Evolutionary conservation across 179 eudicot genomes (phyloP), one percentile per base, ranked within the genome.

Genomic region (Actinidia arguta): DNA sequence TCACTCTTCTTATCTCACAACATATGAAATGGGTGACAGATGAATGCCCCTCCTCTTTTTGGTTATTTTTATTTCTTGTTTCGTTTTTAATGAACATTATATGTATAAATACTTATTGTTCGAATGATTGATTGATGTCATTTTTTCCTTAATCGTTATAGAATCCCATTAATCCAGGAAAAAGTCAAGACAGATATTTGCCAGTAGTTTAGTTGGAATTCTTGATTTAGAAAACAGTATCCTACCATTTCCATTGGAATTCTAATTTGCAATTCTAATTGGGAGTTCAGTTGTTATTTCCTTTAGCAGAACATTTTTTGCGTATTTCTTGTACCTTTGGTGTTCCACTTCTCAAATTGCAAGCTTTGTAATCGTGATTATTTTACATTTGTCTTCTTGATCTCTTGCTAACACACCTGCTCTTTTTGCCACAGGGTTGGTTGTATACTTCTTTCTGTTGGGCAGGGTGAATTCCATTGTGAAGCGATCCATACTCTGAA

Each of bases 391-490:
- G 24, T 64, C n/a, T 67, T 72, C 55, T 8, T 50, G 76, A 13
- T 48, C 44, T 69, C 75, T 24, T 47, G 20, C n/a, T 64, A 27
- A 76, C 42, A 56, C 27, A 10, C 73, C 25, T 16, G 54, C 31
- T 47, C 12, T 36, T 42, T 81, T 61, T 27, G 52, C 50, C 64
- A 31, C 96, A 96, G 99, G 85, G 87, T 87, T 54, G 99, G 99
- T 39, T 92, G 96, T 79, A 90, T 93, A 64, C 89, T 96, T 83
- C 86, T 95, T 70, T 86, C 92, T 14, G 92, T 95, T 24, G 99
- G 98, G 42, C 96, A 93, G 79, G 88, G 81, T 80, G 74, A 89
- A 75, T 91, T 96, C 86, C 93, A 90, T 73, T 81, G 81, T 22
- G 95, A 95, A 91, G 90, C 91, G 56, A 78, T 92, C 83, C 83